Evolutionary conservation across 208 protist species (phyloP), one percentile per base, ranked within the genome.

Genomic region (Leishmania braziliensis): DNA sequence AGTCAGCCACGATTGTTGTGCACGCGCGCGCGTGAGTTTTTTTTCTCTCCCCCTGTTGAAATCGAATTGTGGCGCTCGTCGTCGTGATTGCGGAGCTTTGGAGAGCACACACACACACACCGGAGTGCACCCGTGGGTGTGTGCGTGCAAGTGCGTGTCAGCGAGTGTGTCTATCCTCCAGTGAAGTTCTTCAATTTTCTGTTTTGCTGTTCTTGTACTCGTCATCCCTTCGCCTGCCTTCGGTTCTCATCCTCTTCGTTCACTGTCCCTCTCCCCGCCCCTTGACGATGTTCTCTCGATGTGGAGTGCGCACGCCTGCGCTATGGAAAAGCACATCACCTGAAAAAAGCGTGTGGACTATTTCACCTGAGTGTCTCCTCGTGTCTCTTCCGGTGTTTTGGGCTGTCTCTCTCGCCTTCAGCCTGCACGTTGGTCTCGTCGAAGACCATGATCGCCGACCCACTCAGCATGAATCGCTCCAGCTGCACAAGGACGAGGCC

Each of bases 401-500:
- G 9, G 2, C 9, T 33, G 58, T 63, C 26, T 63, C 58, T 63
- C 58, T 63, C 5, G 26, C 58, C 10, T n/a, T 58, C 54, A 26
- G 20, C 20, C 54, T 63, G 29, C 29, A 23, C 1, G 58, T 63
- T 63, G 26, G 26, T 63, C 58, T 63, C 2, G 58, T 63, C 29
- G 58, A 63, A 63, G 8, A 63, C 29, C 58, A 39, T 0, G 56
- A 51, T 56, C 58, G 58, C 58, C 58, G 58, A 60, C 58, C 58
- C 58, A 9, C 58, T 63, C 58, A 14, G 29, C 29, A 63, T 33
- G 58, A 18, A 33, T 63, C 26, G 58, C 3, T 29, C 16, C 5
- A 23, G 29, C 75, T 79, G 58, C 79, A 78, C 76, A 72, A 81
- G 5, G 80, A 88, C 53, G 77, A 79, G 58, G 58, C 26, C 26